Conservation (phyloP, 441 rosid species). For the Geranium incanum region DNA sequence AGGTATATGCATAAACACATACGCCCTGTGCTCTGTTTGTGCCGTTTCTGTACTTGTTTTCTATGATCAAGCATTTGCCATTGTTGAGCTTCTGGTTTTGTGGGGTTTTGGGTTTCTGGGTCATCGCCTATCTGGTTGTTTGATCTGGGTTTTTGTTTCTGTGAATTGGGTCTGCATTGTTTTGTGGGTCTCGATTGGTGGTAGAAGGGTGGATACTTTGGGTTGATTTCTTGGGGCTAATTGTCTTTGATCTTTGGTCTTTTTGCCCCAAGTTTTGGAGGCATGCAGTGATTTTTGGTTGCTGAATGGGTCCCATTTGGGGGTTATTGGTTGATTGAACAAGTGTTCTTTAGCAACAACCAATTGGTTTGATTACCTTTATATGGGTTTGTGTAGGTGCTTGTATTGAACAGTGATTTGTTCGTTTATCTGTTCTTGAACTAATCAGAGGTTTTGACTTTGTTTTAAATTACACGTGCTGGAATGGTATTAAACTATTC, state of each 20-base stretch:
- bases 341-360: not conserved
- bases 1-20: not conserved
- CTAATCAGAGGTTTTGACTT: not conserved
- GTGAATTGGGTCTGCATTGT: constrained; percentile 7
- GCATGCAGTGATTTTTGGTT: constrained; percentile 3
- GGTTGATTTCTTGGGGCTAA: not conserved
- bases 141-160: constrained; percentile 10
- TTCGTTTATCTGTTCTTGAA: not conserved
- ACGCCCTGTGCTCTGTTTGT: not conserved
- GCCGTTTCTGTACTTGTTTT: not conserved
- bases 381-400: not conserved
- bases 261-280: constrained; percentile 1
- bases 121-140: constrained; percentile 10
- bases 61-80: not conserved
- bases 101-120: constrained; percentile 8
- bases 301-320: constrained; percentile 5
- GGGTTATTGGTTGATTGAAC: constrained; percentile 4
- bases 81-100: constrained; percentile 5
- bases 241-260: not conserved
- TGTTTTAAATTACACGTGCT: not conserved
- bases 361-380: not conserved
- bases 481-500: not conserved
- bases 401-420: constrained; percentile 1
- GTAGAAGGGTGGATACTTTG: not conserved
- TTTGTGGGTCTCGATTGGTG: constrained; percentile 2